Evolutionary conservation across 164 flowering plant genomes (phyloP), one percentile per base, ranked within the genome.

Genomic region (Magnolia changhungtana): DNA sequence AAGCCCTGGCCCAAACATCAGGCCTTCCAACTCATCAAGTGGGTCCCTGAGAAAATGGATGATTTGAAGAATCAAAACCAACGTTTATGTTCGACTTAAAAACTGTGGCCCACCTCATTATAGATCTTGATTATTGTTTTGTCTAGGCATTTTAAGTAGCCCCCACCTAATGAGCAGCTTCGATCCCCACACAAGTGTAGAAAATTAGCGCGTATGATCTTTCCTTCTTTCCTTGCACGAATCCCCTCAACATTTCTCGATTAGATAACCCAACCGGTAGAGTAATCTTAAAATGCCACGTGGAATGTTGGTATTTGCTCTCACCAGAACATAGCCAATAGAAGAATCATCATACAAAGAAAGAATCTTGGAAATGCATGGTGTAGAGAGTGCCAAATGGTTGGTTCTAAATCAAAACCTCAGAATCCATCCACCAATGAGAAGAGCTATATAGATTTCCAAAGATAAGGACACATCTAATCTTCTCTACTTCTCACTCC

Each of bases 361-460:
- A 67, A 65, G 68, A 19, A 65, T 65, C 45, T 19, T 27, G 50
- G 45, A 23, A 67, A 16, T 67, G 50, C 45, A 31, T 67, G 71
- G 71, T 31, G 71, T 4, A 31, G 71, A 67, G 50, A 27, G 50
- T 67, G 71, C 71, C 71, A 67, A 67, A 13, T 67, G 71, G 71
- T 14, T 67, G 71, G 71, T 6, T 7, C 50, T 20, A 1, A 31
- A 27, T 6, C 19, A 67, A 67, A 10, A 1, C 71, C 49, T 29
- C 6, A 2, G 7, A 67, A 24, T 29, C 71, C 50, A 67, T 67
- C 71, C 37, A 29, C 71, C 71, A 67, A 67, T 67, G 71, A 67
- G 71, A 31, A 67, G 1, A 31, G n/a, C 14, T 18, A 67, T 67
- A 31, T 7, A 67, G 71, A 67, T 67, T 67, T 67, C 71, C 18